Evolutionary conservation across 202 grass and related monocot species (phyloP), one percentile per base, ranked within the genome.

Genomic region (Panicum hallii): DNA sequence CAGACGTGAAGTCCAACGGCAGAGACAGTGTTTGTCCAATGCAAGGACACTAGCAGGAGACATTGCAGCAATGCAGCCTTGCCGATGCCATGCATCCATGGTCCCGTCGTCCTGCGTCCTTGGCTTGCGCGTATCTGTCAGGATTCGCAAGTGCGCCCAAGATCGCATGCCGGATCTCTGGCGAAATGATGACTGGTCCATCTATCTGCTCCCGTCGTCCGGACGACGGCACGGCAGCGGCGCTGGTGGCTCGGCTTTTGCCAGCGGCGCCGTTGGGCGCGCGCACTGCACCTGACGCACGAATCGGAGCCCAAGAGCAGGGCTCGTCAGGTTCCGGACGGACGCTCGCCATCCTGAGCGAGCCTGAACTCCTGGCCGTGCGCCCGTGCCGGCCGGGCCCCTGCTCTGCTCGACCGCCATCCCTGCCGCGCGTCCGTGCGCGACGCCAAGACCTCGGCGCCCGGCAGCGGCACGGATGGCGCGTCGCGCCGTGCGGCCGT

Each of bases 101-200:
- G 26, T 53, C 70, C 70, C 44, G 6, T 48, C 2, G 6, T 38
- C 11, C 22, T 17, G 69, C 7, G 47, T 67, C 63, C 30, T 79
- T 12, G 19, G 63, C 17, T 80, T 67, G 19, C 30, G 63, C 11
- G 36, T 5, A 26, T 2, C 47, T 26, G 78, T 41, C 11, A 80
- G 48, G 47, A 55, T 23, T n/a, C 47, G 46, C 77, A 79, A 66
- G 45, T 50, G 60, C 76, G 28, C 77, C 77, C 32, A 54, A 54
- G 13, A 55, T 55, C 48, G 13, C 20, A 23, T 43, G 48, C 63
- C 48, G 34, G 78, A 69, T 69, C 78, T 0, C 46, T 68, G 78
- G 1, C n/a, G 63, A 64, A 54, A 66, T 9, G 46, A 54, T 13
- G 47, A 7, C 49, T 26, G 47, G 5, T 55, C 30, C 36, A 9